A percentile compares a stretch with the other conserved stretches of the same genome.
Conservation (phyloP, 805 yeast species). For the Kodamaea hsintzibuensis region DNA sequence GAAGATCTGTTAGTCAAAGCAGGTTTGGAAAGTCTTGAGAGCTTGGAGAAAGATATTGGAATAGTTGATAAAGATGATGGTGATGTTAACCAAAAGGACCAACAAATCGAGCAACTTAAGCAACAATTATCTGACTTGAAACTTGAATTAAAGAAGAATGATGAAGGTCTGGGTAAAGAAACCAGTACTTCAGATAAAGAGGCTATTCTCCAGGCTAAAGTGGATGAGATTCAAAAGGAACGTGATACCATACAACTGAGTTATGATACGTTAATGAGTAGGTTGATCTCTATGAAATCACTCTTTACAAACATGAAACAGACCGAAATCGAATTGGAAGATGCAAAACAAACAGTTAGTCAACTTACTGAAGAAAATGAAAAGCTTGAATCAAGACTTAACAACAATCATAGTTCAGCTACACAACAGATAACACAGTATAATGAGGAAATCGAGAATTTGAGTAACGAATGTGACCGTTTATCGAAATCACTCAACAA, state of each 20-base stretch:
- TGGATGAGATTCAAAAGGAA: constrained; percentile 31
- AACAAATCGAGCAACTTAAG: constrained; percentile 9
- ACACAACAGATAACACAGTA: constrained; percentile 7
- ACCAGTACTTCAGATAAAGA: neutral
- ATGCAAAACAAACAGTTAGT: constrained; percentile 44
- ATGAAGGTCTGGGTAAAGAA: neutral
- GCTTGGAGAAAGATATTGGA: neutral
- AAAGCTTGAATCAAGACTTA: constrained; percentile 6
- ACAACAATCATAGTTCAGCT: neutral
- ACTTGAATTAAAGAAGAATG: neutral
- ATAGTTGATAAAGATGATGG: too few relatives aligned
- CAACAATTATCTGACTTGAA: neutral
- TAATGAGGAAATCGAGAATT: constrained; percentile 29
- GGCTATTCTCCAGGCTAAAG: neutral
- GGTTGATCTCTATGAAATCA: constrained; percentile 71
- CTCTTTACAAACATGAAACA: constrained; percentile 73
- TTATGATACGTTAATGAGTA: constrained; percentile 60
- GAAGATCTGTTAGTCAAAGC: constrained; percentile 15
- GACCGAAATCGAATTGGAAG: constrained; percentile 61
- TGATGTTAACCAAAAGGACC: constrained; percentile 5
- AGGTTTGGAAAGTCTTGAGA: neutral
- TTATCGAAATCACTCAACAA: constrained; percentile 41
- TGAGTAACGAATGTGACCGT: constrained; percentile 58
- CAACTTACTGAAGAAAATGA: constrained; percentile 26
- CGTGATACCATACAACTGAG: constrained; percentile 58